Base-by-base conservation (phyloP, 2,329 filamentous ascomycete genomes). In the Aureobasidium sp. region DNA sequence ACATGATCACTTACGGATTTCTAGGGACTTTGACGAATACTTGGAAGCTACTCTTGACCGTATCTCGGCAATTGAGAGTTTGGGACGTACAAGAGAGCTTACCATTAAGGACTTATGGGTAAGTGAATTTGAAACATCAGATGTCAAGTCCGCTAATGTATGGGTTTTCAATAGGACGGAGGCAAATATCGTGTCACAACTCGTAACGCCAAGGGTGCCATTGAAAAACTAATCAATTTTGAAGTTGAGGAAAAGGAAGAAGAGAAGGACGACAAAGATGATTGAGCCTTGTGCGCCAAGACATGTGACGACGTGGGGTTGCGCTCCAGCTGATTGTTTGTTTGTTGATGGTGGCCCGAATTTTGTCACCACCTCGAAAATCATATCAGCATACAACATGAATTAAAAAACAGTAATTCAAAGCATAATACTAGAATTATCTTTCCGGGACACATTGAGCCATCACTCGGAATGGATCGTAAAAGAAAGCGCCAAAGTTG, bases 11-110 rank as follows among this genome's bases (percentile, higher is more conserved):
- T 50, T 16, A 50, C 12, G 6, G 1, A 30, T 11, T 24, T 7
- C 3, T 19, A 41, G 37, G 3, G 87, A 87, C 5, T 98, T 98
- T 67, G 83, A 89, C 21, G 75, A 90, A 59, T 85, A 90, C 66
- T 73, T 98, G 14, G 83, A 95, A 57, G 83, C 79, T 3, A 97
- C 93, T 0, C 73, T 95, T 21, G 79, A 91, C 55, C 80, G 93
- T 19, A 98, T 98, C 60, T 72, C 78, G n/a, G 90, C 86, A 59
- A 98, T 98, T 65, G 93, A 98, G 74, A 90, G 85, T 63, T 76
- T 98, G 57, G 91, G 90, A 30, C 78, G 93, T 58, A 98, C 93
- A n/a, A 83, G 91, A 57, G 93, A 98, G 71, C 68, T 98, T 49
- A 94, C 95, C 1, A 87, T 95, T 59, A 98, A 98, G 73, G 93